These are phyloP conservation scores for Nakaseomyces sp. DNA, from an alignment of 1,139 yeast species.

Conservation along the genomic window DNA sequence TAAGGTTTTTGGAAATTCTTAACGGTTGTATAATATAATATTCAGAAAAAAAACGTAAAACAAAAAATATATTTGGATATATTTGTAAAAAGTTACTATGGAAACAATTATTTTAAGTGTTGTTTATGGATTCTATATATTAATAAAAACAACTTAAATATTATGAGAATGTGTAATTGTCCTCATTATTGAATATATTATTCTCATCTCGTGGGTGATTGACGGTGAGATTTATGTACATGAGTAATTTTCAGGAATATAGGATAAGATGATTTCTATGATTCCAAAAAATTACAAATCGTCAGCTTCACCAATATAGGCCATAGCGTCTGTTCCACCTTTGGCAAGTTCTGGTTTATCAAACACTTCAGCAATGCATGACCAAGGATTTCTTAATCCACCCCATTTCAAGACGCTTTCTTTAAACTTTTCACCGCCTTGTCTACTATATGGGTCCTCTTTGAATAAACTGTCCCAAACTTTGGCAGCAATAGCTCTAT, in stretches of 20 bases:
- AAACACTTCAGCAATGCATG: conserved; percentile 69
- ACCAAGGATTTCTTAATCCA: conserved; percentile 87
- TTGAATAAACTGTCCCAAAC: conserved; percentile 70
- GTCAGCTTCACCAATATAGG: conserved; percentile 43
- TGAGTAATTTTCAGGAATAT: not conserved
- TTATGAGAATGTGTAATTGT: not conserved
- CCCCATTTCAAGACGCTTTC: conserved; percentile 81
- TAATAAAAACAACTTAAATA: not conserved
- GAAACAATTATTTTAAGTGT: not conserved
- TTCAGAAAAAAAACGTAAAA: not conserved
- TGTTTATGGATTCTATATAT: not conserved
- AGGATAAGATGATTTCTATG: not conserved
- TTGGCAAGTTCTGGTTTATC: conserved; percentile 48
- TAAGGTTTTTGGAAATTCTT: not conserved
- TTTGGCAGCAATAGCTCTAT: conserved; percentile 84
- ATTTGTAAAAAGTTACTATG: not conserved
- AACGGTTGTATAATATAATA: conserved; percentile 5
- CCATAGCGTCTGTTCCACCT: conserved; percentile 74
- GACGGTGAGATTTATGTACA: not conserved
- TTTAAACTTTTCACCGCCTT: conserved; percentile 68
- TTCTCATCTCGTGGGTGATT: not conserved
- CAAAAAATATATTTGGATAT: no score
- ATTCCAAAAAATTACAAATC: conserved; percentile 17
- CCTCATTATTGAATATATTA: not conserved
- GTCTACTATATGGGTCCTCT: conserved; percentile 58